A percentile compares a stretch with the other conserved stretches of the same genome.
Conservation (phyloP, 1,284 basidiomycete species). For the Malassezia sp. region DNA sequence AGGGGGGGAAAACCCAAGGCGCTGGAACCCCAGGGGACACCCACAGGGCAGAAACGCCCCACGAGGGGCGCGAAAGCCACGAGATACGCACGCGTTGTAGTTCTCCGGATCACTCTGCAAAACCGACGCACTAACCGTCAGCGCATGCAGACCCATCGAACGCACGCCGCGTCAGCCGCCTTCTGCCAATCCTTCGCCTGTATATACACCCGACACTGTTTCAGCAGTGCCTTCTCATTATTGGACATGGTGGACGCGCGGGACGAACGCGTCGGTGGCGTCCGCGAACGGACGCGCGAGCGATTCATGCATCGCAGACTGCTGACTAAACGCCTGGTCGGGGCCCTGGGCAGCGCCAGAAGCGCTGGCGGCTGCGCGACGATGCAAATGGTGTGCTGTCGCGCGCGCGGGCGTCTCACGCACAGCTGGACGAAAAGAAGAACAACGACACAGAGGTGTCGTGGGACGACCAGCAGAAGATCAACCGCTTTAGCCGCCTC, state of each 20-base stretch:
- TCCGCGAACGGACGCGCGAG: background rate
- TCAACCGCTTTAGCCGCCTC: conserved; percentile 83
- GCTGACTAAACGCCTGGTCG: conserved; percentile 3
- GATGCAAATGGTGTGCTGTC: conserved; percentile 12
- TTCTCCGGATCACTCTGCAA: conserved; percentile 36
- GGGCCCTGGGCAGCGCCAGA: background rate
- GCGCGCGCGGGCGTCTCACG: background rate
- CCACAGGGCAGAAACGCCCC: no score
- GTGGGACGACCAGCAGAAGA: conserved; percentile 89
- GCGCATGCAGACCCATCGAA: background rate
- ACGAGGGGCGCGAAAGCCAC: no score
- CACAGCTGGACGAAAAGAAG: conserved; percentile 23
- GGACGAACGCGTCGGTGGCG: background rate
- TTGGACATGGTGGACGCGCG: conserved; percentile 12
- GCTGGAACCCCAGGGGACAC: no score
- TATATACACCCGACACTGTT: conserved; percentile 12
- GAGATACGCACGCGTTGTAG: conserved; percentile 43
- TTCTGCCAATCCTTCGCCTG: conserved; percentile 13
- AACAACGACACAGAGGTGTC: conserved; percentile 69
- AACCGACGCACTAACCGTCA: conserved; percentile 9
- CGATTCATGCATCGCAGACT: background rate
- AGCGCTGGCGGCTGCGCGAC: background rate
- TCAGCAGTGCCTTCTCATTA: conserved; percentile 17
- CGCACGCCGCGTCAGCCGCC: conserved; percentile 11
- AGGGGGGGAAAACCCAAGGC: no score